phyloP scores from a whole-genome alignment of 345 rosid species.

The Pugionium cornutum region DNA sequence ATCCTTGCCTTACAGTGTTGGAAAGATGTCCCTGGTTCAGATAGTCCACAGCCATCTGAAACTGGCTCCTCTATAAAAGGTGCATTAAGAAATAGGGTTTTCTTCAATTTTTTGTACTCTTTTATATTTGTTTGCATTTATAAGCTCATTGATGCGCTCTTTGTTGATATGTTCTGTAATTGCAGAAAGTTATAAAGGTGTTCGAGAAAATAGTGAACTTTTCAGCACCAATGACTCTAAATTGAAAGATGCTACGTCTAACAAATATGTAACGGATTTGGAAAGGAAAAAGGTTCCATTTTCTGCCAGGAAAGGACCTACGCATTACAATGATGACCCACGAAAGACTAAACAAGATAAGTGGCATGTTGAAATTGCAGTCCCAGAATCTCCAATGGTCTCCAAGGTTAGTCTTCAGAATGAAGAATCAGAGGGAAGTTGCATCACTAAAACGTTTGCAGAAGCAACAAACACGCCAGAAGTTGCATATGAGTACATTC shows the following conservation, averaged over 20 bases:
- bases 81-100: neutral
- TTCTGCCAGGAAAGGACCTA: constrained; percentile 52
- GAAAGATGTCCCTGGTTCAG: constrained; percentile 67
- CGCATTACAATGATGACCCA: constrained; percentile 42
- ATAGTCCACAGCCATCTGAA: constrained; percentile 72
- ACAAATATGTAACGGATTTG: constrained; percentile 49
- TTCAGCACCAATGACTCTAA: constrained; percentile 53
- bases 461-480: constrained; percentile 50
- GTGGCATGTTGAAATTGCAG: constrained; percentile 80
- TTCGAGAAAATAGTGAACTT: constrained; percentile 54
- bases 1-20: constrained; percentile 75
- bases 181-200: constrained; percentile 66
- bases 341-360: constrained; percentile 57
- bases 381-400: constrained; percentile 49
- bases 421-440: constrained; percentile 87
- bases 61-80: constrained; percentile 83
- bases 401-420: constrained; percentile 49
- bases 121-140: neutral
- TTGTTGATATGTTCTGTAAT: constrained; percentile 11
- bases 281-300: constrained; percentile 57
- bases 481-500: constrained; percentile 53
- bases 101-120: neutral
- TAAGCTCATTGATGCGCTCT: constrained; percentile 16
- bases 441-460: constrained; percentile 60
- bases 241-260: constrained; percentile 50